Evolutionary conservation across 1,284 basidiomycete species (phyloP).

Genomic region (Trichosporon sp.): DNA sequence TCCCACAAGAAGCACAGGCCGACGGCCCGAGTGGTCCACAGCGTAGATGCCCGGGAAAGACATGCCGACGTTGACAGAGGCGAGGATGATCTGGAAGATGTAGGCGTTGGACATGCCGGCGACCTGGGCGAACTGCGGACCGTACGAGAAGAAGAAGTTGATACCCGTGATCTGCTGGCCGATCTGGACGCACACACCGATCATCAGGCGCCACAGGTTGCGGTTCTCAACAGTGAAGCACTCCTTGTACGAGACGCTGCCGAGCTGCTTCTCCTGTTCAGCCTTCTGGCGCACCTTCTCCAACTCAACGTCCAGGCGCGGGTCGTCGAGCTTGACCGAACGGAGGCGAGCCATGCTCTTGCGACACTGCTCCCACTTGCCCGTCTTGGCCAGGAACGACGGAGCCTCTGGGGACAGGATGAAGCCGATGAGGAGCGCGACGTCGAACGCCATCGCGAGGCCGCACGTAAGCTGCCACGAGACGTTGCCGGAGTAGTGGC

Average conservation of each 20-base stretch:
- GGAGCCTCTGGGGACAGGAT: conserved; percentile 51
- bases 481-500: conserved; percentile 26
- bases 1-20: conserved; percentile 52
- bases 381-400: conserved; percentile 48
- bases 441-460: conserved; percentile 42
- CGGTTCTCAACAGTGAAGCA: conserved; percentile 50
- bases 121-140: conserved; percentile 45
- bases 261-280: conserved; percentile 40
- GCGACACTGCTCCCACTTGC: conserved; percentile 45
- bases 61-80: conserved; percentile 48
- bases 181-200: conserved; percentile 39
- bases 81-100: conserved; percentile 52
- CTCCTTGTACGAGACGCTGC: conserved; percentile 43
- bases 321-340: conserved; percentile 41
- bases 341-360: conserved; percentile 49
- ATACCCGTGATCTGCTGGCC: conserved; percentile 51
- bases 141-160: conserved; percentile 39
- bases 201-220: conserved; percentile 42
- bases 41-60: conserved; percentile 47
- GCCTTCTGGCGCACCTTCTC: conserved; percentile 42
- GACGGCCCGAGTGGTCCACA: conserved; percentile 51
- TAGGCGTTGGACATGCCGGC: conserved; percentile 47
- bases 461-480: conserved; percentile 24
- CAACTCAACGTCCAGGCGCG: conserved; percentile 45
- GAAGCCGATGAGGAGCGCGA: conserved; percentile 49